Base-by-base conservation (phyloP, 768 basidiomycete genomes). In the Lanmaoa rubissima region DNA sequence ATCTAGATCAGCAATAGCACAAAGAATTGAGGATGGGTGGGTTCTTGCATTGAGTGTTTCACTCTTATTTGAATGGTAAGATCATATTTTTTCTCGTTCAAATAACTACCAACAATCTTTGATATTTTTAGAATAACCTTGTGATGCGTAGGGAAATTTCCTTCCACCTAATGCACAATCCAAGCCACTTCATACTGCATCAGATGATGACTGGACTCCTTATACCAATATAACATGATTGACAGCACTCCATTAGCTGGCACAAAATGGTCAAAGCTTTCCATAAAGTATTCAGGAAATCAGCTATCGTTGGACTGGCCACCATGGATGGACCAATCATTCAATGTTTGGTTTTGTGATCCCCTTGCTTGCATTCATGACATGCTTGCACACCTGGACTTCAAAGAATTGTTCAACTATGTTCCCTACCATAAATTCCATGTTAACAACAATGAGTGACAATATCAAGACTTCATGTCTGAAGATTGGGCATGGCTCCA, bases 201-300 rank as follows among this genome's bases (percentile, higher is more conserved):
- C n/a, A 2, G 1, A 51, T 10, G 19, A 49, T 16, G 59, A 66
- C n/a, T 70, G 67, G 66, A 40, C 51, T 5, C 67, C 64, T 1
- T 65, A 59, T 26, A 8, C 52, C 0, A 43, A 59, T 50, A 61
- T n/a, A 4, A 38, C 3, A 19, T 9, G 8, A 78, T 81, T 26
- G 74, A 79, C 47, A 49, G 53, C 0, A 77, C 72, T n/a, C 51
- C 47, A 7, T 48, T 69, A 21, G 75, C 76, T 10, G 72, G 74
- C 28, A 66, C 66, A 11, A 69, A 75, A 0, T 79, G 78, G 78
- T 38, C 69, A 14, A 62, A 56, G 0, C 71, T 78, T 52, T 51
- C 55, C 1, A 35, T 74, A 9, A 40, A 55, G 4, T 77, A 75
- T 36, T 51, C 48, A 0, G 65, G 65, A 6, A 3, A 21, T 41